Conservation (phyloP, 345 rosid species). For the Eucalyptus dawsonii region DNA sequence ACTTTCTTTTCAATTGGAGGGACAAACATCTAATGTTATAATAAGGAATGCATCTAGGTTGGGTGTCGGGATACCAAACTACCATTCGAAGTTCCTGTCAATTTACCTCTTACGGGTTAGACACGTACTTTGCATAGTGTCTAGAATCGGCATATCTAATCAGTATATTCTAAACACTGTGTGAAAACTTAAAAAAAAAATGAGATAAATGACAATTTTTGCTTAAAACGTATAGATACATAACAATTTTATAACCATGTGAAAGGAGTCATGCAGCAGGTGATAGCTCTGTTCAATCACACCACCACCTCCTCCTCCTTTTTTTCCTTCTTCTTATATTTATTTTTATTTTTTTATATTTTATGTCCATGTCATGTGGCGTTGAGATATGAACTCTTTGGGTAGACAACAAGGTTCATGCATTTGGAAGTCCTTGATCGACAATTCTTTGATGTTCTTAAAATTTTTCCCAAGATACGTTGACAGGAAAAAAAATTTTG, state of each 20-base stretch:
- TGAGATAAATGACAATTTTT: background rate
- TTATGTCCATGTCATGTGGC: background rate
- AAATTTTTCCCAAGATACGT: background rate
- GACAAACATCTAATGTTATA: too few relatives aligned
- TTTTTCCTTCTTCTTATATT: background rate
- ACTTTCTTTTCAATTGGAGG: too few relatives aligned
- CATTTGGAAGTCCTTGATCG: background rate
- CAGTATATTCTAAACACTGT: rapidly evolving
- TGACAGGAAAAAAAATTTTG: background rate
- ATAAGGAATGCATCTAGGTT: too few relatives aligned
- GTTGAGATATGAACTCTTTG: background rate
- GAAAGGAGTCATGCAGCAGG: background rate
- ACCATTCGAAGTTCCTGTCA: rapidly evolving
- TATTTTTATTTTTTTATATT: background rate
- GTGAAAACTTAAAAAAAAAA: background rate
- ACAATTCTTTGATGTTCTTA: background rate
- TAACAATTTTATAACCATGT: background rate
- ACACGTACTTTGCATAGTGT: too few relatives aligned
- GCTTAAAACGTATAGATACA: background rate
- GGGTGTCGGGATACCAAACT: rapidly evolving
- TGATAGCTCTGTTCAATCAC: background rate
- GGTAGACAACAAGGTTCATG: background rate
- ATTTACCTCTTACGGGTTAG: rapidly evolving
- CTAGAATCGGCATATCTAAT: too few relatives aligned
- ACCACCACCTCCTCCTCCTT: background rate